Percentiles rank a stretch among this genome's conserved stretches.
These are phyloP conservation scores for Sarcodon sp. DNA, from an alignment of 768 basidiomycete genomes.

Conservation along the genomic window DNA sequence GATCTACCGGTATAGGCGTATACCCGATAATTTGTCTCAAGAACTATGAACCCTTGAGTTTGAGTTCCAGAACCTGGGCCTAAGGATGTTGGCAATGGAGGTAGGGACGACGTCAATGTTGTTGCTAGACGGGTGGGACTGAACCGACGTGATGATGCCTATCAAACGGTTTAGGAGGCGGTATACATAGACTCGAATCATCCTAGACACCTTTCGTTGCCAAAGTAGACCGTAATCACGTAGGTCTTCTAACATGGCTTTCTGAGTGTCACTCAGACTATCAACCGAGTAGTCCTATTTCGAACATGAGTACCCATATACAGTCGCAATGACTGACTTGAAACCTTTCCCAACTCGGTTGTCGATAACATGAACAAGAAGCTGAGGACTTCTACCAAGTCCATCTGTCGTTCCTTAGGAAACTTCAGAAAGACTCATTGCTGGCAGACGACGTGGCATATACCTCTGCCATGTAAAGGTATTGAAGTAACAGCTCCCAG, in stretches of 20 bases:
- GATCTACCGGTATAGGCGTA: slow-evolving; percentile 89
- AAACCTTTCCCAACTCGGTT: slow-evolving; percentile 78
- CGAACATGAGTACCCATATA: neutral
- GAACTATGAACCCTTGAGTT: slow-evolving; percentile 82
- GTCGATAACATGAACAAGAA: slow-evolving; percentile 97
- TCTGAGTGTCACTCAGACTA: slow-evolving; percentile 64
- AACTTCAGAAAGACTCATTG: neutral
- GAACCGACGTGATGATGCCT: slow-evolving; percentile 72
- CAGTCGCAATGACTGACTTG: slow-evolving; percentile 20
- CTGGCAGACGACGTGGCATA: slow-evolving; percentile 3
- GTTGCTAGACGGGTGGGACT: slow-evolving; percentile 92
- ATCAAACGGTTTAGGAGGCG: neutral
- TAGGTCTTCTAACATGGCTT: slow-evolving; percentile 83
- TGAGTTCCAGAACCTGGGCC: slow-evolving; percentile 41
- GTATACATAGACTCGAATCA: neutral
- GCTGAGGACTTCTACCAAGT: slow-evolving; percentile 84
- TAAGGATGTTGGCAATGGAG: slow-evolving; percentile 56
- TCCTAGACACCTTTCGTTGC: slow-evolving; percentile 52
- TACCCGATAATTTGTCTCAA: slow-evolving; percentile 96
- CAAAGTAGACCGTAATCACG: slow-evolving; percentile 92
- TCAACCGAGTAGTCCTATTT: slow-evolving; percentile 82
- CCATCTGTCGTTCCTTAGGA: slow-evolving; percentile 72
- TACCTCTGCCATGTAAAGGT: slow-evolving; percentile 79
- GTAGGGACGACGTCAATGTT: slow-evolving; percentile 84
- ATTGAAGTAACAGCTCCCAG: slow-evolving; percentile 90